Evolutionary conservation across 306 rosid species (phyloP), one percentile per base, ranked within the genome.

Genomic region (Medicago lupulina): DNA sequence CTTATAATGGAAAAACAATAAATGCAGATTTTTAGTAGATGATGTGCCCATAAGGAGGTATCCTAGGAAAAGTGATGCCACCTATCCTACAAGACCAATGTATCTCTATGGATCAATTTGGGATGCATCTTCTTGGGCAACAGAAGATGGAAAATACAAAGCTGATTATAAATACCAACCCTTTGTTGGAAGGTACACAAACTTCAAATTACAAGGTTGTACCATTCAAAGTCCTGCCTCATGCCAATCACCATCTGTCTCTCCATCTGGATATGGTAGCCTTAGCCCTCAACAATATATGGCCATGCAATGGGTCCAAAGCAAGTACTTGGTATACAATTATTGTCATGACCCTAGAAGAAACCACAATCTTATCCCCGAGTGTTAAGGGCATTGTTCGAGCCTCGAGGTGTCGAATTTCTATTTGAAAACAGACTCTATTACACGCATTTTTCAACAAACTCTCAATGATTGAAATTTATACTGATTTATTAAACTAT

Each of bases 71-170:
- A 88, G 80, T 64, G 96, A 95, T 15, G 91, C 89, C 0, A 95
- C 97, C 12, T 95, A 83, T 71, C 99, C 99, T 11, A 28, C 64
- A 70, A 83, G 99, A 36, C 92, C 97, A 58, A 88, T 95, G 99
- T 87, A 89, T 85, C 72, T 82, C 47, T 95, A 95, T 46, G 99
- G 98, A 6, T 95, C 99, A 18, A 88, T 95, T 78, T 92, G 99
- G 99, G 99, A 95, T 76, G 99, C 99, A 43, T 95, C 99, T 16
- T 34, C 88, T 6, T 95, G 99, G 99, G 99, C 99, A 21, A 95
- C 99, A 44, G 99, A 95, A 78, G 86, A 78, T 54, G 99, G 99
- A 67, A 95, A 85, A 79, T 92, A 95, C 93, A 92, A 89, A 77
- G 99, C 96, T 2, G 83, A 95, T 76, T 95, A 95, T 70, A 74